These are phyloP conservation scores for Rosa multiflora DNA, from an alignment of 306 rosid species.

Conservation along the genomic window DNA sequence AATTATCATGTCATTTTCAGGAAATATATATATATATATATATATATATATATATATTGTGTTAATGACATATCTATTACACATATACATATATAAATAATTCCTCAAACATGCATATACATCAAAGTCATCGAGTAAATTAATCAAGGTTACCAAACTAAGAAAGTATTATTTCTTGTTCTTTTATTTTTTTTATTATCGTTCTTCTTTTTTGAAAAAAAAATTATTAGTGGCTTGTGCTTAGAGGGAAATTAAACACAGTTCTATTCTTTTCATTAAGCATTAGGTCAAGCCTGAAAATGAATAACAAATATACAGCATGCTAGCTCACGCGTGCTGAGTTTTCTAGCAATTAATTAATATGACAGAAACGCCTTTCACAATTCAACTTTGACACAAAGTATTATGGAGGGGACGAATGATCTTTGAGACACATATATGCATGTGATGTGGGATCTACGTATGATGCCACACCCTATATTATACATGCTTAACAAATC, in stretches of 20 bases:
- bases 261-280: not conserved
- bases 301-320: not conserved
- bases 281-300: constrained; percentile 24
- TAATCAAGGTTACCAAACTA: not conserved
- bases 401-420: not conserved
- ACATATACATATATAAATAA: too few relatives aligned
- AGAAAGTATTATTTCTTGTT: not conserved
- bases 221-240: not conserved
- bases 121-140: not conserved
- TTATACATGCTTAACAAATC: not conserved
- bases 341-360: constrained; percentile 1
- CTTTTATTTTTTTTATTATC: not conserved
- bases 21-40: too few relatives aligned
- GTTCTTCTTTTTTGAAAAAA: not conserved
- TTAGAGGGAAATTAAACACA: not conserved
- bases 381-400: constrained; percentile 9
- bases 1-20: not conserved
- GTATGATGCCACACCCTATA: not conserved
- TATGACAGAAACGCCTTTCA: constrained; percentile 4
- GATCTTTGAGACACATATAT: not conserved
- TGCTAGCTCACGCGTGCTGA: constrained; percentile 17
- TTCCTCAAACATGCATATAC: not conserved
- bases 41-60: too few relatives aligned
- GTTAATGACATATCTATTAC: not conserved
- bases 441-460: not conserved